Evolutionary conservation across 2,329 filamentous ascomycete genomes (phyloP).

Genomic region (Neophaeococcomyces mojaviensis): DNA sequence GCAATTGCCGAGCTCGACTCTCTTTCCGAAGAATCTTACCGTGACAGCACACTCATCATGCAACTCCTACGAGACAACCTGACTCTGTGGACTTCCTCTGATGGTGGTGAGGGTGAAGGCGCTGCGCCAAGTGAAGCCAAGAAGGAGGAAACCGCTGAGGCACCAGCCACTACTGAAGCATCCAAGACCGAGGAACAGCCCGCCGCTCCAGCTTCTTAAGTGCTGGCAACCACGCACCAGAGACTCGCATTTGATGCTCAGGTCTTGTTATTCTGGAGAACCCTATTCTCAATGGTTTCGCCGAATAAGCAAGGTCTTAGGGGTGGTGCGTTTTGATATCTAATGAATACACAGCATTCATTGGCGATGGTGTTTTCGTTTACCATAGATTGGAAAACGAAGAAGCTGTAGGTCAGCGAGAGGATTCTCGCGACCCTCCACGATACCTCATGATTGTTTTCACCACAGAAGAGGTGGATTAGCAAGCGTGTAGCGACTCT

Average conservation of each 20-base stretch:
- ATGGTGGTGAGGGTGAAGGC: conserved; percentile 69
- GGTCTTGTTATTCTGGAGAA: background rate
- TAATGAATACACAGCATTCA: background rate
- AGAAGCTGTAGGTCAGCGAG: background rate
- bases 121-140: conserved; percentile 56
- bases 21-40: conserved; percentile 95
- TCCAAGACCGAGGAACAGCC: conserved; percentile 32
- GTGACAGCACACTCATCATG: conserved; percentile 98
- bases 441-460: conserved; percentile 19
- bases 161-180: conserved; percentile 35
- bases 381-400: conserved; percentile 8
- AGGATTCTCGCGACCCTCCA: conserved; percentile 6
- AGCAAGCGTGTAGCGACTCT: conserved; percentile 1
- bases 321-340: background rate
- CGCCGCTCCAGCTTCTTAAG: conserved; percentile 21
- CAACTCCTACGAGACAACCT: conserved; percentile 97
- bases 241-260: conserved; percentile 12
- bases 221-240: background rate
- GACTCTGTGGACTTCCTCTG: conserved; percentile 94
- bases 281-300: conserved; percentile 6
- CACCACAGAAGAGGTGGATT: background rate
- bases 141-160: conserved; percentile 43
- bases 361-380: conserved; percentile 1
- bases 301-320: background rate
- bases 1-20: conserved; percentile 98